phyloP scores from a whole-genome alignment of 495 filamentous ascomycete species.

The Penicillium longicatenatum region DNA sequence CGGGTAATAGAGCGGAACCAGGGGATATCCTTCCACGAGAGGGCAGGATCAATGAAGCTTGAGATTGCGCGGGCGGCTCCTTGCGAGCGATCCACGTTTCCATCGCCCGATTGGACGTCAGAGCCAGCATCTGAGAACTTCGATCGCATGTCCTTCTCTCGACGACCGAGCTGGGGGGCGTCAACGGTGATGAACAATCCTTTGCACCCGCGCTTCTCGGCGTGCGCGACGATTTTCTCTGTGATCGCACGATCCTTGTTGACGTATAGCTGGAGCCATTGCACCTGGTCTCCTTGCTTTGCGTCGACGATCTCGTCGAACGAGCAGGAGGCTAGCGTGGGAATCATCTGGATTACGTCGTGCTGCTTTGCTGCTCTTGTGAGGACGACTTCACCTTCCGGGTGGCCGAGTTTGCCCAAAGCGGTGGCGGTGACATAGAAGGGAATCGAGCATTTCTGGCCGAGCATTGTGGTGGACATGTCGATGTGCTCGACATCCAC shows the following conservation, averaged over 20 bases:
- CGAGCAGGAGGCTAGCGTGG: slow-evolving; percentile 94
- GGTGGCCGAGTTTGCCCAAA: slow-evolving; percentile 86
- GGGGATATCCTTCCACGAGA: slow-evolving; percentile 92
- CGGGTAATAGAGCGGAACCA: slow-evolving; percentile 90
- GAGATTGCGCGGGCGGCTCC: slow-evolving; percentile 92
- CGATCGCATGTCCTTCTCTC: slow-evolving; percentile 93
- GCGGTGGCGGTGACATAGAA: slow-evolving; percentile 95
- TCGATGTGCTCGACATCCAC: slow-evolving; percentile 87
- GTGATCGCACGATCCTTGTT: slow-evolving; percentile 96
- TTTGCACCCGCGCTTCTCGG: slow-evolving; percentile 90
- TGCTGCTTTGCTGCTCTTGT: slow-evolving; percentile 82
- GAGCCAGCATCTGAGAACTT: slow-evolving; percentile 89
- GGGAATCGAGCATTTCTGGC: slow-evolving; percentile 75
- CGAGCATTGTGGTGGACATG: slow-evolving; percentile 86
- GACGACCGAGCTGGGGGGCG: slow-evolving; percentile 89
- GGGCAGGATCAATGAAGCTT: slow-evolving; percentile 88
- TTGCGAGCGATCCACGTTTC: slow-evolving; percentile 78
- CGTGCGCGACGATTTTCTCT: slow-evolving; percentile 84
- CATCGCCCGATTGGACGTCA: slow-evolving; percentile 71
- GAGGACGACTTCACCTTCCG: slow-evolving; percentile 88
- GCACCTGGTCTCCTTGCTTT: slow-evolving; percentile 74
- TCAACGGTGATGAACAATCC: slow-evolving; percentile 98
- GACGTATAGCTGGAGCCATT: slow-evolving; percentile 98
- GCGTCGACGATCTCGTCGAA: slow-evolving; percentile 98
- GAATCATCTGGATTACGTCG: slow-evolving; percentile 94